Evolutionary conservation across 257 asterid species (phyloP), one percentile per base, ranked within the genome.

Genomic region (Jacaranda mimosifolia): DNA sequence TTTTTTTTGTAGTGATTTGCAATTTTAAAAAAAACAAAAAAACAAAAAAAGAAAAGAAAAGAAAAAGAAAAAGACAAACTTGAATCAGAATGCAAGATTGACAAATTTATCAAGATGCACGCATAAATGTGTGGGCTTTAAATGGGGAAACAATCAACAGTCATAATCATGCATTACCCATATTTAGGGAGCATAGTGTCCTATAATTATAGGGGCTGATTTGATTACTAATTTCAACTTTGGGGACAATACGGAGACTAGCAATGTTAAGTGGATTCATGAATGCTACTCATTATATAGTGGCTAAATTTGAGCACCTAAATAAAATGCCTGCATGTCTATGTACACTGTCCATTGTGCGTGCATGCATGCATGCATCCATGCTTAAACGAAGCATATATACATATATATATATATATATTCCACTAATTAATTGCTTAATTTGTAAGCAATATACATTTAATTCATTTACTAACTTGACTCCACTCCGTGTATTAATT

Each of bases 241-340:
- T 42, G 43, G 81, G 56, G 77, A 70, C 78, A 70, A 26, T 79
- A 63, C 46, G 69, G 70, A 40, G 43, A 42, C 35, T 72, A 59
- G 59, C 62, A n/a, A 67, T 63, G 48, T 64, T 79, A 57, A 71
- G 83, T 62, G 82, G 78, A 70, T 72, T 68, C 63, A 79, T 72
- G 78, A 77, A 73, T 79, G 59, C 39, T 63, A 72, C 66, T 79
- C 83, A 78, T 74, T 79, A 79, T 56, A 79, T 75, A 83, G 83
- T 82, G 67, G 79, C 83, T 78, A 78, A 74, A 82, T 78, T 79
- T 83, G 81, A 79, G 81, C 79, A 70, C 81, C 66, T 69, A 46
- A 82, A 70, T 69, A 46, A 82, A 70, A 53, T 78, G 80, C 76
- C 12, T 81, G 76, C 75, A 63, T 35, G 58, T 62, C 51, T 3